phyloP scores from a whole-genome alignment of 192 early-diverging fungal genomes.

The Irineochytrium annulatum region DNA sequence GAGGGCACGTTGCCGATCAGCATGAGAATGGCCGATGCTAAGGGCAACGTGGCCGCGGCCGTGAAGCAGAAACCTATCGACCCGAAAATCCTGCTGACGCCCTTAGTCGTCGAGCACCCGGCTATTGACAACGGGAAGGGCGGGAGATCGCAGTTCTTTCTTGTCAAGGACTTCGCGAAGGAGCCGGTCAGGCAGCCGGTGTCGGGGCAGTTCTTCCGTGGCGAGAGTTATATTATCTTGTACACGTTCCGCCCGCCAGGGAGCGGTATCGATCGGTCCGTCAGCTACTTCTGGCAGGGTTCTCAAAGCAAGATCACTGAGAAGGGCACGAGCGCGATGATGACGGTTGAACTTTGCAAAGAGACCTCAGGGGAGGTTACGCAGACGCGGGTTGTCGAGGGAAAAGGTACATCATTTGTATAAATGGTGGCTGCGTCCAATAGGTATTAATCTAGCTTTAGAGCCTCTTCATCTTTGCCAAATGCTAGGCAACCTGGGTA shows the following conservation, averaged over 20 bases:
- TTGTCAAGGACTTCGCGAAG: constrained; percentile 23
- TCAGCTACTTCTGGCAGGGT: constrained; percentile 44
- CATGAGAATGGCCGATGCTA: constrained; percentile 25
- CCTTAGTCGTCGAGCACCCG: background rate
- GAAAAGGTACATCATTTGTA: constrained; percentile 31
- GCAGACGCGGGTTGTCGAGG: constrained; percentile 31
- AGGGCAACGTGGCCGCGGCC: constrained; percentile 23
- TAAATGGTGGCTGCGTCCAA: no score
- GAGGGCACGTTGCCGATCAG: constrained; percentile 33
- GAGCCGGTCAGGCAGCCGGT: background rate
- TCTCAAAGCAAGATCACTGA: constrained; percentile 22
- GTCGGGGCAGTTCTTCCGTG: constrained; percentile 18
- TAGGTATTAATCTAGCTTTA: background rate
- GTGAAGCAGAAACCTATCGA: constrained; percentile 27
- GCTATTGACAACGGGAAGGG: constrained; percentile 3
- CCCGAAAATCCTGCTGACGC: constrained; percentile 9
- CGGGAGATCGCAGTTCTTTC: constrained; percentile 8
- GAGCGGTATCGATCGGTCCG: constrained; percentile 26
- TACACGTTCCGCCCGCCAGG: constrained; percentile 24
- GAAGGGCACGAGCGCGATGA: constrained; percentile 36
- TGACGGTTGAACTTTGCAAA: constrained; percentile 33
- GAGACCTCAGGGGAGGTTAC: constrained; percentile 21
- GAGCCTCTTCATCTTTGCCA: background rate
- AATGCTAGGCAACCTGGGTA: background rate
- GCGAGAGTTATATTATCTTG: constrained; percentile 32